Base-by-base conservation (phyloP, 1,284 basidiomycete genomes). In the Puccinia sorghi region DNA sequence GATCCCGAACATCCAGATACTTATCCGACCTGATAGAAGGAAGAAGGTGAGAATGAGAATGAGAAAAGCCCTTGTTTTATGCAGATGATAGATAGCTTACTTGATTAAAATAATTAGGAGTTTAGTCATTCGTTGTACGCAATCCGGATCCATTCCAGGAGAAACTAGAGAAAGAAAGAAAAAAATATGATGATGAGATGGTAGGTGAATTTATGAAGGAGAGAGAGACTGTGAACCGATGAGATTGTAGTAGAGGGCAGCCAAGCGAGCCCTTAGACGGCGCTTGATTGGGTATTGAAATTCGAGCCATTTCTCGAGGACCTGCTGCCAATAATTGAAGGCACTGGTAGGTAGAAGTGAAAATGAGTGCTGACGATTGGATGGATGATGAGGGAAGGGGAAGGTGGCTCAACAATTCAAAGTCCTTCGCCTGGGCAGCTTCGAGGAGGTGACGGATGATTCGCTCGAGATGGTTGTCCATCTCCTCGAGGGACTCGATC, bases 211-310 rank as follows among this genome's bases (percentile, higher is more conserved):
- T n/a, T 27, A 5, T 32, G 11, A 22, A 20, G 25, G 57, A n/a
- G 17, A 13, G 50, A 39, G 5, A 50, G 22, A 17, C 11, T 17
- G 81, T 85, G 80, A 57, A 86, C 86, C 84, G 81, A 88, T 88
- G 9, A 93, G 85, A 83, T 93, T 90, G 83, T 92, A 97, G 86
- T 92, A 97, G 3, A 98, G 84, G 83, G 90, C 90, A 61, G 91
- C 90, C 52, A 97, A 87, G 57, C 87, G 87, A 73, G 94, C 90
- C 77, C 93, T 88, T 80, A 90, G 90, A 79, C 90, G 88, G 83
- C 90, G 90, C 81, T 92, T 91, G 83, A 94, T 90, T 17, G 92
- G 92, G 83, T 93, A 94, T 82, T 92, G 92, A 84, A 94, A 88
- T 86, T 90, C 90, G 67, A 86, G 85, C 92, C 92, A 94, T 84